phyloP scores from a whole-genome alignment of 2,329 filamentous ascomycete species.

The Blastomyces parvus region DNA sequence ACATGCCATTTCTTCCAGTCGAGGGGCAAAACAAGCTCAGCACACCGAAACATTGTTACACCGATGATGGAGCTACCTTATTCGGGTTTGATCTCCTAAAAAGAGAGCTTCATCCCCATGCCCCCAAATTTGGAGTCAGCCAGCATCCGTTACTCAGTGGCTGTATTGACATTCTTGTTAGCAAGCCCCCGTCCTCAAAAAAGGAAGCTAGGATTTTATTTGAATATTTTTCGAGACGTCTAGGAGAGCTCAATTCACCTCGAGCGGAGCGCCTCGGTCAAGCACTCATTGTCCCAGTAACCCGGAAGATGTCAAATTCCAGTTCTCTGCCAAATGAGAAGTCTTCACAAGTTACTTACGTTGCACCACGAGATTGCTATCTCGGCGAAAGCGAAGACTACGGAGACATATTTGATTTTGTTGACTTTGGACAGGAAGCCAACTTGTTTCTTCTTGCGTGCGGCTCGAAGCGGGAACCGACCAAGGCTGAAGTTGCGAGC shows the following conservation, averaged over 20 bases:
- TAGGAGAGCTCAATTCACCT: constrained; percentile 60
- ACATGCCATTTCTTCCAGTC: constrained; percentile 60
- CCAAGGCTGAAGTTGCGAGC: constrained; percentile 70
- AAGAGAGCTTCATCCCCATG: constrained; percentile 67
- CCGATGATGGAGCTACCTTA: constrained; percentile 63
- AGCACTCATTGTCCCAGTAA: constrained; percentile 63
- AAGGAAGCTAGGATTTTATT: constrained; percentile 64
- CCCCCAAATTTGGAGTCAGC: constrained; percentile 76
- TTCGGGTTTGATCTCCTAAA: constrained; percentile 73
- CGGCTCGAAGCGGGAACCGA: constrained; percentile 85
- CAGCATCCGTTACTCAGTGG: constrained; percentile 67
- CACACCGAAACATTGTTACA: constrained; percentile 67
- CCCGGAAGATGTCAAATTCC: constrained; percentile 24
- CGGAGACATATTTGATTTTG: constrained; percentile 90
- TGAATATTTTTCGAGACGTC: constrained; percentile 68
- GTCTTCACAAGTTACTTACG: constrained; percentile 40
- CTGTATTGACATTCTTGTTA: constrained; percentile 64
- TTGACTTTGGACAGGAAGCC: constrained; percentile 80
- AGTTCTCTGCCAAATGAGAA: constrained; percentile 32
- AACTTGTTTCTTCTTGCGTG: constrained; percentile 83
- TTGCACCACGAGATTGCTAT: constrained; percentile 67
- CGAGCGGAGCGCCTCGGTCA: constrained; percentile 52
- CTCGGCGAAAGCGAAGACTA: constrained; percentile 65
- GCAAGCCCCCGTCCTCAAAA: constrained; percentile 58
- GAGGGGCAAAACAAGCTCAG: constrained; percentile 58